Base-by-base conservation (phyloP, 495 filamentous ascomycete species). In the Endocarpon pusillum region DNA sequence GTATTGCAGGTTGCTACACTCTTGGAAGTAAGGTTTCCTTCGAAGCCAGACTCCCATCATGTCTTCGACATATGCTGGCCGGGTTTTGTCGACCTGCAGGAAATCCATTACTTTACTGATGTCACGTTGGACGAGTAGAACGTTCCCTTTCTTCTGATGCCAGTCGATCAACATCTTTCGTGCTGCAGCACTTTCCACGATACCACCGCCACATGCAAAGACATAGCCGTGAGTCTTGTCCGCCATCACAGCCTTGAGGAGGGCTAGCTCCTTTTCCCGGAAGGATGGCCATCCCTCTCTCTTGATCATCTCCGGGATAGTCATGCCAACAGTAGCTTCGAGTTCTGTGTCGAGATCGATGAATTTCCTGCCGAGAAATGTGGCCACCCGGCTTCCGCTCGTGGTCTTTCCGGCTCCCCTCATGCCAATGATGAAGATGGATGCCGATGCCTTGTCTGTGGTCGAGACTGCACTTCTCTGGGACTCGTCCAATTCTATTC, bases 321-420 rank as follows among this genome's bases (percentile, higher is more conserved):
- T 73, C 51, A 73, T 73, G 9, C 71, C 72, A 35, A 72, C 64
- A 4, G 64, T 62, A 14, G 57, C 59, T 54, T 99, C 89, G 29
- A 99, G 66, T 46, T 86, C 81, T 2, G 67, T 67, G 46, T 99
- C 89, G 33, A 99, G 67, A 46, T 99, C 89, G 19, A 93, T 52
- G 32, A 93, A 73, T 15, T 80, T 72, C 38, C 83, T 67, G 33
- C 73, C 68, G 2, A 99, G 63, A 18, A 79, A 63, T 39, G 68
- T 66, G 2, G 73, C 71, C 47, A 85, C 77, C 79, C 83, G 92
- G 12, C 69, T 67, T 15, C 87, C 87, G 15, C 82, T 75, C 3
- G 89, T 99, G 1, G 91, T 91, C 60, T 99, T 99, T 23, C 89
- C 89, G 33, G 84, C 91, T 45, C 91, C 89, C 41, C 89, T 74